phyloP scores from a whole-genome alignment of 2,329 filamentous ascomycete species.

The Massarina eburnea region DNA sequence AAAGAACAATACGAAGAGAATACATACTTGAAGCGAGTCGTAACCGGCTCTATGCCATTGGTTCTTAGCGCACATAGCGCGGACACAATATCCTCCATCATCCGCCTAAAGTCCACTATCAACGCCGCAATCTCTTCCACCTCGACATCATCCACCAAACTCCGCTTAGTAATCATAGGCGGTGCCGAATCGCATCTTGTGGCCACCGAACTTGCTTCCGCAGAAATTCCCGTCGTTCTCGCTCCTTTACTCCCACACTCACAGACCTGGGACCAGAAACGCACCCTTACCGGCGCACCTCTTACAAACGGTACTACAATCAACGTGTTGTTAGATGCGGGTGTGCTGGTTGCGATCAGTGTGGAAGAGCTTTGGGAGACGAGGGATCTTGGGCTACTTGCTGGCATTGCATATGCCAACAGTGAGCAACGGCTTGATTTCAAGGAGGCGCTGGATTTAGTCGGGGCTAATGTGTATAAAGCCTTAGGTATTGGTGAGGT shows the following conservation, averaged over 20 bases:
- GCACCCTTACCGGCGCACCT: conserved; percentile 64
- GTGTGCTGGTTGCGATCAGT: conserved; percentile 61
- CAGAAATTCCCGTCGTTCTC: conserved; percentile 62
- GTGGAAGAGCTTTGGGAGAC: conserved; percentile 65
- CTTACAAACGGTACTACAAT: conserved; percentile 66
- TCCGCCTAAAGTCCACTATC: conserved; percentile 61
- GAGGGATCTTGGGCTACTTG: conserved; percentile 60
- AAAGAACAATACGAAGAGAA: conserved; percentile 34
- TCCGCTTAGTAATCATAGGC: conserved; percentile 62
- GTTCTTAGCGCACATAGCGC: conserved; percentile 64
- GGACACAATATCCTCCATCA: conserved; percentile 61
- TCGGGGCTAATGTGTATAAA: conserved; percentile 59
- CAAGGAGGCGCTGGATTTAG: conserved; percentile 58
- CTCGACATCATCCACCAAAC: conserved; percentile 31
- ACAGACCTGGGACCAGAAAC: conserved; percentile 61
- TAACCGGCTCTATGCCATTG: conserved; percentile 57
- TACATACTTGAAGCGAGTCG: conserved; percentile 56
- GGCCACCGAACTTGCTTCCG: conserved; percentile 59
- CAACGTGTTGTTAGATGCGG: conserved; percentile 60
- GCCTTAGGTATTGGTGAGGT: conserved; percentile 54
- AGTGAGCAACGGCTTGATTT: conserved; percentile 57
- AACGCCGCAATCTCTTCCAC: conserved; percentile 41
- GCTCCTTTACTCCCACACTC: conserved; percentile 60
- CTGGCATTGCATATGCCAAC: conserved; percentile 62
- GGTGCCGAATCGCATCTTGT: conserved; percentile 65